These are phyloP conservation scores for Syzygium jambos DNA, from an alignment of 345 rosid species.

Conservation along the genomic window DNA sequence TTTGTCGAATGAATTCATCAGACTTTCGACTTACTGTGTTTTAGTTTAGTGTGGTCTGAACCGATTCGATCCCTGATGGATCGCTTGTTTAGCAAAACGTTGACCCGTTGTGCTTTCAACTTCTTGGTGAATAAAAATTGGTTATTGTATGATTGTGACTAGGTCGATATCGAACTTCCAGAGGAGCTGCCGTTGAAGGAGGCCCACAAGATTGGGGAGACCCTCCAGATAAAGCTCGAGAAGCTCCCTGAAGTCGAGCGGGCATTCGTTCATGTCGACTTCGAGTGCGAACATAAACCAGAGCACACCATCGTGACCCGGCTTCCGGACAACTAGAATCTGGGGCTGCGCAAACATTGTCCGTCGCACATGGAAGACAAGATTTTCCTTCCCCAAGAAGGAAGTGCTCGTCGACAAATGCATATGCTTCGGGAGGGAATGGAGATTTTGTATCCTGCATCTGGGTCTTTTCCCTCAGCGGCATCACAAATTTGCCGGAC, in stretches of 20 bases:
- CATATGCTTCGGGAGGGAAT: background rate
- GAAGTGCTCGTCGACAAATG: background rate
- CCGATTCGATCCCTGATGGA: background rate
- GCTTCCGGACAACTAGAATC: constrained; percentile 33
- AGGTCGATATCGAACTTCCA: constrained; percentile 85
- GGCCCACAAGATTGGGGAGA: constrained; percentile 75
- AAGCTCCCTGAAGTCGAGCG: constrained; percentile 80
- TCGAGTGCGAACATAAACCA: constrained; percentile 81
- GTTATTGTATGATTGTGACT: background rate
- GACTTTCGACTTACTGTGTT: background rate
- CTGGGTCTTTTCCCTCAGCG: background rate
- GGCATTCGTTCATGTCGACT: constrained; percentile 88
- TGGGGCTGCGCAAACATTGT: background rate
- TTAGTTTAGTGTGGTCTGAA: background rate
- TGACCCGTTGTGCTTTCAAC: background rate
- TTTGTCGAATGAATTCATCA: background rate
- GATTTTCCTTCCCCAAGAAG: background rate
- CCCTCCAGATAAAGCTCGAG: constrained; percentile 73
- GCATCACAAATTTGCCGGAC: background rate
- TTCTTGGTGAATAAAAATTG: background rate
- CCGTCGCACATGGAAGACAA: background rate
- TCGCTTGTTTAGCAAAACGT: background rate
- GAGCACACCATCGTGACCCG: constrained; percentile 63
- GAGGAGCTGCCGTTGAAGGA: constrained; percentile 68
- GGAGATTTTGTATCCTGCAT: background rate